A percentile compares a stretch with the other conserved stretches of the same genome.
These are phyloP conservation scores for Schizophyllum amplum DNA, from an alignment of 1,284 basidiomycete genomes.

Conservation along the genomic window DNA sequence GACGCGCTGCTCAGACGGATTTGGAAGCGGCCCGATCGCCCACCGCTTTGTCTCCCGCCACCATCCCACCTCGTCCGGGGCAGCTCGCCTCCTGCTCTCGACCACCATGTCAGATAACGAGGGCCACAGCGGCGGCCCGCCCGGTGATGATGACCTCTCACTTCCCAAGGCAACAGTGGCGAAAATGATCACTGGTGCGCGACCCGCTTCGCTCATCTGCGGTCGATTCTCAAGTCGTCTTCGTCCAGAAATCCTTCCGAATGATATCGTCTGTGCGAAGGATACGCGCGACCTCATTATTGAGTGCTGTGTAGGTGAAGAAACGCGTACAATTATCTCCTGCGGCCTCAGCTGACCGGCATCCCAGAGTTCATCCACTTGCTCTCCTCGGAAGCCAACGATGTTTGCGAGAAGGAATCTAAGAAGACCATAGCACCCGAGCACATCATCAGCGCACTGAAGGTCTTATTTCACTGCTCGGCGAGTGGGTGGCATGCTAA, in stretches of 20 bases:
- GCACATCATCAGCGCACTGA: conserved; percentile 89
- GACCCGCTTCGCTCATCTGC: conserved; percentile 1
- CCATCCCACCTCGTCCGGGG: conserved; percentile 5
- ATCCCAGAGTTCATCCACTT: conserved; percentile 91
- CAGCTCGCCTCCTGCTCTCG: background rate
- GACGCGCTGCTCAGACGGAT: background rate
- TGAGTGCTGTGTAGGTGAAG: conserved; percentile 96
- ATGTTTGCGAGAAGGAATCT: conserved; percentile 96
- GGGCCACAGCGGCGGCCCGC: conserved; percentile 54
- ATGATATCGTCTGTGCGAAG: conserved; percentile 87
- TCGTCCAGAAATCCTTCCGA: conserved; percentile 77
- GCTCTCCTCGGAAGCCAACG: conserved; percentile 96
- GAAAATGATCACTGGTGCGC: conserved; percentile 89
- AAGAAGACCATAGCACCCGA: conserved; percentile 99
- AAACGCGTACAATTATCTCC: conserved; percentile 11
- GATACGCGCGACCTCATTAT: conserved; percentile 95
- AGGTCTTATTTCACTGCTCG: conserved; percentile 44
- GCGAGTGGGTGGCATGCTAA: conserved; percentile 3
- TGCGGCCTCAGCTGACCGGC: conserved; percentile 1
- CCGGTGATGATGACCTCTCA: conserved; percentile 85
- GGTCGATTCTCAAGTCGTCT: conserved; percentile 7
- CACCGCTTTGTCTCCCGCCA: conserved; percentile 3
- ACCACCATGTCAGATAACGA: conserved; percentile 78
- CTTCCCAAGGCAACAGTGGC: conserved; percentile 96
- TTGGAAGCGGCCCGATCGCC: background rate